phyloP scores from a whole-genome alignment of 805 yeast species.

The Metschnikowia koreensis region DNA sequence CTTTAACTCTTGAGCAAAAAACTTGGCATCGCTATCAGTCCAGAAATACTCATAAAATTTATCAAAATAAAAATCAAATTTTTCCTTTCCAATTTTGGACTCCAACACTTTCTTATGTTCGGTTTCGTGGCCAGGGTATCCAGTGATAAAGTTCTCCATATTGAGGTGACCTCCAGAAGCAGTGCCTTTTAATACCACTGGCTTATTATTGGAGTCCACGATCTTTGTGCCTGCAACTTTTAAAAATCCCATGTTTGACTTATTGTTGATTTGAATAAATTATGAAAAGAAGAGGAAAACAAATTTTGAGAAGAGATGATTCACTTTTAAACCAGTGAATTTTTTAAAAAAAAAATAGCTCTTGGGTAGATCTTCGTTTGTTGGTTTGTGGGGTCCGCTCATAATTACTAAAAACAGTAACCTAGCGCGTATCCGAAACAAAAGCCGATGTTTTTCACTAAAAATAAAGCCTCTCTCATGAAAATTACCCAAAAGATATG shows the following conservation, averaged over 20 bases:
- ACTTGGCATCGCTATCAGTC: constrained; percentile 50
- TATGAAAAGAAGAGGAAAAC: not conserved
- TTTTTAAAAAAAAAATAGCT: no score
- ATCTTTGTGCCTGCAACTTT: constrained; percentile 48
- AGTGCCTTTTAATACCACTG: constrained; percentile 46
- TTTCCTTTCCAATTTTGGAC: constrained; percentile 44
- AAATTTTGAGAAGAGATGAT: not conserved
- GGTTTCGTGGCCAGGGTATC: constrained; percentile 53
- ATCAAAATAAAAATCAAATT: constrained; percentile 48
- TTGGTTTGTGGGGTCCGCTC: not conserved
- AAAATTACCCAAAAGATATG: no score
- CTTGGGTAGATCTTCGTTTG: no score
- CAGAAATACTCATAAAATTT: constrained; percentile 54
- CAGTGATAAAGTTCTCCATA: constrained; percentile 58
- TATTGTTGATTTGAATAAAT: not conserved
- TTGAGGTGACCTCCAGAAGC: constrained; percentile 52
- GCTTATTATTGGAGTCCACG: constrained; percentile 38
- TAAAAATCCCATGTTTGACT: constrained; percentile 25
- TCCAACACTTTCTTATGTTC: constrained; percentile 45
- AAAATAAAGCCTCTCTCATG: no score
- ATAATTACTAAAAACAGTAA: no score
- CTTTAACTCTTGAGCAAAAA: constrained; percentile 38
- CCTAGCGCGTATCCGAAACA: no score
- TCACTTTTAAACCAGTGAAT: no score
- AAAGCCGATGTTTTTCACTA: no score